phyloP scores from a whole-genome alignment of 164 flowering plant species.

The Berberis thunbergii region DNA sequence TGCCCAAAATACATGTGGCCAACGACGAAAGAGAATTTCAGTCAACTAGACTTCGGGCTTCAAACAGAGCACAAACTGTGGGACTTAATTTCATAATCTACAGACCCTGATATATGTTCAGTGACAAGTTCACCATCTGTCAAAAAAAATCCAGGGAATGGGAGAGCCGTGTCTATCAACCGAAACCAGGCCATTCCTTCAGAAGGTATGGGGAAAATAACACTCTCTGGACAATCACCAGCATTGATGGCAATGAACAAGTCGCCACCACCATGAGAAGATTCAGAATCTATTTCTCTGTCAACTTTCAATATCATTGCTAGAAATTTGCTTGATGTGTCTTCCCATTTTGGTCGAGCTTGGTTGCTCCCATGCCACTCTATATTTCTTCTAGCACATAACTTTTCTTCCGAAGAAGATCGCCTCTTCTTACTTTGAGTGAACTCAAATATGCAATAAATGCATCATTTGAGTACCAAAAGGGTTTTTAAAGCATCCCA shows the following conservation, averaged over 20 bases:
- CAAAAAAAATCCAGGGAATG: constrained; percentile 75
- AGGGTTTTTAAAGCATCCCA: constrained; percentile 55
- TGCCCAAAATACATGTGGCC: background rate
- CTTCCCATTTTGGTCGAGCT: constrained; percentile 78
- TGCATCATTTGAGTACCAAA: constrained; percentile 58
- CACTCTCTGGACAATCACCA: constrained; percentile 29
- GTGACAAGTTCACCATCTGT: constrained; percentile 41
- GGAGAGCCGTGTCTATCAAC: constrained; percentile 79
- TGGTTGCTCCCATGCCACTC: constrained; percentile 60
- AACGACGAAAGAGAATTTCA: background rate
- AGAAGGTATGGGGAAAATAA: constrained; percentile 48
- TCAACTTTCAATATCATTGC: constrained; percentile 54
- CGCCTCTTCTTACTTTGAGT: constrained; percentile 50
- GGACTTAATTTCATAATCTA: constrained; percentile 63
- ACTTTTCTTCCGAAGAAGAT: constrained; percentile 54
- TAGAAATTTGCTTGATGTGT: constrained; percentile 61
- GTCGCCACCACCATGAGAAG: constrained; percentile 31
- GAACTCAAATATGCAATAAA: constrained; percentile 63
- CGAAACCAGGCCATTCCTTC: constrained; percentile 53
- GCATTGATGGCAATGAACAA: constrained; percentile 69
- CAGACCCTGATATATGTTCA: constrained; percentile 27
- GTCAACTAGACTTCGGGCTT: constrained; percentile 28
- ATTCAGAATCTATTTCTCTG: constrained; percentile 9
- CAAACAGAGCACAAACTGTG: constrained; percentile 75
- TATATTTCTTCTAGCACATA: constrained; percentile 58